Evolutionary conservation across 805 yeast species (phyloP).

Genomic region (Komagataella kurtzmanii): DNA sequence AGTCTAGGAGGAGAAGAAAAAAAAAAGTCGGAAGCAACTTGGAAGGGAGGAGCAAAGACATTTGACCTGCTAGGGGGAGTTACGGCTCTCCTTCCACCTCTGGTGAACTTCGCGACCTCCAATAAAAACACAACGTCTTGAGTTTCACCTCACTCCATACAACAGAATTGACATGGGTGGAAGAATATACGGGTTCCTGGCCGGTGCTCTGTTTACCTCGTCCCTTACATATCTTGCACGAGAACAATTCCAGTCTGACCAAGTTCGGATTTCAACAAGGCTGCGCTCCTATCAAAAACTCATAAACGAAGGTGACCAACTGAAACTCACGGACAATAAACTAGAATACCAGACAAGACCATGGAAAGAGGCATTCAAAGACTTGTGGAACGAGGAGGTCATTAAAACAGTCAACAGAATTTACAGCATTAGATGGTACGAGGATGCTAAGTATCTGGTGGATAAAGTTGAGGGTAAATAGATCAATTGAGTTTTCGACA

Average conservation of each 20-base stretch:
- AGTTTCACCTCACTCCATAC: not conserved
- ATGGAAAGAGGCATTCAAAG: constrained; percentile 50
- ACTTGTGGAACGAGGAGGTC: constrained; percentile 70
- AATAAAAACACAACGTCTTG: not conserved
- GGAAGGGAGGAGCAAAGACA: too few relatives aligned
- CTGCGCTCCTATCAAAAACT: constrained; percentile 34
- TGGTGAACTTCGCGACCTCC: not conserved
- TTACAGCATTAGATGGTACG: constrained; percentile 38
- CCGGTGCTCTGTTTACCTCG: constrained; percentile 44
- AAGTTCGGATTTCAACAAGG: constrained; percentile 28
- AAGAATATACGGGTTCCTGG: constrained; percentile 40
- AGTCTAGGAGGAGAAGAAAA: too few relatives aligned
- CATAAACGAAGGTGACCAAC: constrained; percentile 39
- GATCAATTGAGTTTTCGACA: not conserved
- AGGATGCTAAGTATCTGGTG: constrained; percentile 22
- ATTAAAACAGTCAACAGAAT: constrained; percentile 50
- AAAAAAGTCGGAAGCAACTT: too few relatives aligned
- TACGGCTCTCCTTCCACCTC: too few relatives aligned
- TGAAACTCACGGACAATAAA: constrained; percentile 31
- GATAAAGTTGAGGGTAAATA: constrained; percentile 11
- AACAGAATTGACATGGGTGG: constrained; percentile 20
- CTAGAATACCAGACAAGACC: constrained; percentile 31
- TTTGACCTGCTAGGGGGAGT: not conserved
- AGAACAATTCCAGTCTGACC: constrained; percentile 35
- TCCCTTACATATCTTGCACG: constrained; percentile 51